Evolutionary conservation across 1,139 yeast species (phyloP).

Genomic region (Lodderomyces elongisporus): DNA sequence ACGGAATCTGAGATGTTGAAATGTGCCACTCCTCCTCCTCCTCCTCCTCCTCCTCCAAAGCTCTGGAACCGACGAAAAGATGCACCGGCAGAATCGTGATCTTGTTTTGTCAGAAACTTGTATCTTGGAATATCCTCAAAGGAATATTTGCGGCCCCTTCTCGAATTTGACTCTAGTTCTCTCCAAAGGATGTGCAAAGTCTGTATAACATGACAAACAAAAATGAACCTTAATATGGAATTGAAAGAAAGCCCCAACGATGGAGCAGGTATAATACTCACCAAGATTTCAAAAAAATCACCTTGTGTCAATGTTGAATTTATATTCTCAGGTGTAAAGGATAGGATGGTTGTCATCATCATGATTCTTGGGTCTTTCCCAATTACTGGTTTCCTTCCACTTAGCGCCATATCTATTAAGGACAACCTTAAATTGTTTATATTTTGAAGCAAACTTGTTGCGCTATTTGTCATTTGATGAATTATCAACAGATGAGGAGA

Average conservation of each 20-base stretch:
- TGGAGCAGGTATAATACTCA: slow-evolving; percentile 43
- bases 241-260: slow-evolving; percentile 35
- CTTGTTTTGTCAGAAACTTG: slow-evolving; percentile 19
- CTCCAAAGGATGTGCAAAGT: slow-evolving; percentile 20
- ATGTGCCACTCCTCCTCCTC: too few species aligned
- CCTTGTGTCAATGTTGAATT: slow-evolving; percentile 32
- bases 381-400: too few species aligned
- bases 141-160: slow-evolving; percentile 19
- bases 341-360: slow-evolving; percentile 31
- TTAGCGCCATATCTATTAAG: slow-evolving; percentile 27
- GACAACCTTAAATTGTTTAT: slow-evolving; percentile 42
- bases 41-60: slow-evolving; percentile 9
- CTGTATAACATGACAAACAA: slow-evolving; percentile 36
- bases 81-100: slow-evolving; percentile 15
- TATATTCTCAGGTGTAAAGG: slow-evolving; percentile 25
- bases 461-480: slow-evolving; percentile 56
- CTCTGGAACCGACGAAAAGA: slow-evolving; percentile 16
- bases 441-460: slow-evolving; percentile 54
- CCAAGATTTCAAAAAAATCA: slow-evolving; percentile 52
- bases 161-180: slow-evolving; percentile 20
- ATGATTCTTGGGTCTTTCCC: slow-evolving; percentile 33
- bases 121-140: slow-evolving; percentile 37
- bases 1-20: slow-evolving; percentile 14
- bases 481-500: slow-evolving; percentile 37
- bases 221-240: slow-evolving; percentile 38